These are phyloP conservation scores for Sporisorium exsertum DNA, from an alignment of 1,284 basidiomycete species.

Conservation along the genomic window DNA sequence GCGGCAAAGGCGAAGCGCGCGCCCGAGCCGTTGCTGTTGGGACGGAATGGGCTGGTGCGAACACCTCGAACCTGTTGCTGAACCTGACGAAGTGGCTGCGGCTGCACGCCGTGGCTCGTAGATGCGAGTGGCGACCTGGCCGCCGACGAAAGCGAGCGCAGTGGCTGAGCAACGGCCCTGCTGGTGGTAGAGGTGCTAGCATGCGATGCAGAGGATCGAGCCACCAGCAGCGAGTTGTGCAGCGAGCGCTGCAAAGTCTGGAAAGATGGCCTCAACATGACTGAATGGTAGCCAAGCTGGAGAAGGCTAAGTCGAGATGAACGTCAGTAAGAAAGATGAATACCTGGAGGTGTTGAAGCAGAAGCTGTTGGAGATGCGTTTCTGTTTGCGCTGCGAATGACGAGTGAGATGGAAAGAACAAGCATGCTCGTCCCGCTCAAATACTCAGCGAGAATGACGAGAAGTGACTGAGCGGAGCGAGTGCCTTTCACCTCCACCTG, in stretches of 20 bases:
- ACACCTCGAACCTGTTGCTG: constrained; percentile 51
- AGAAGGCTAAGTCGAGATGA: background rate
- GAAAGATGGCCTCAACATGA: constrained; percentile 51
- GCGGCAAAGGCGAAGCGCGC: constrained; percentile 45
- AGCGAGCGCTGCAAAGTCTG: constrained; percentile 44
- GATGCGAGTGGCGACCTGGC: constrained; percentile 18
- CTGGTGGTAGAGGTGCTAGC: constrained; percentile 13
- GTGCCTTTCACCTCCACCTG: constrained; percentile 24
- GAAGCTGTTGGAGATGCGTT: background rate
- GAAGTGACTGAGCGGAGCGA: background rate
- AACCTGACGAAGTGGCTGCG: constrained; percentile 17
- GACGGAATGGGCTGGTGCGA: constrained; percentile 48
- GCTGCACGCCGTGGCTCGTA: background rate
- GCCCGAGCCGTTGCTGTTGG: constrained; percentile 27
- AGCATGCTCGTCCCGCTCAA: too few species aligned
- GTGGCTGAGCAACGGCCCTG: constrained; percentile 32
- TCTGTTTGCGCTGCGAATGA: background rate
- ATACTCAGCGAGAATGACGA: background rate
- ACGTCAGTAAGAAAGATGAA: background rate
- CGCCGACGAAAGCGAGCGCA: constrained; percentile 27
- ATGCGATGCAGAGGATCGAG: constrained; percentile 38
- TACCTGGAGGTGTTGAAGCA: background rate
- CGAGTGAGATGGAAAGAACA: background rate
- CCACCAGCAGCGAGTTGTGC: constrained; percentile 47
- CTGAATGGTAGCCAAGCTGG: background rate